A percentile compares a stretch with the other conserved stretches of the same genome.
Conservation (phyloP, 192 early-diverging fungal species). For the Coemansia biformis region DNA sequence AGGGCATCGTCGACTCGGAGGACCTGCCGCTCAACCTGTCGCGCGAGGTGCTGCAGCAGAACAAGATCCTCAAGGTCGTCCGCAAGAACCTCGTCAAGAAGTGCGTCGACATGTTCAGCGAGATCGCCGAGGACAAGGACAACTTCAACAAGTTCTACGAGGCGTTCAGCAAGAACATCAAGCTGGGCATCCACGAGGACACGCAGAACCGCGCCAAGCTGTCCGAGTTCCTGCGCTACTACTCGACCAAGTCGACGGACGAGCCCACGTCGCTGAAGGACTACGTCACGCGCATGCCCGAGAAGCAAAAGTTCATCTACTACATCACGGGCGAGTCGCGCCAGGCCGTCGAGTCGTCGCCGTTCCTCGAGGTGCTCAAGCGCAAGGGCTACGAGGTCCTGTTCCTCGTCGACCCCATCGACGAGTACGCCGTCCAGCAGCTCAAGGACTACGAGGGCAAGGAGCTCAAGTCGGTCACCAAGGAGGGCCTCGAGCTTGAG, state of each 20-base stretch:
- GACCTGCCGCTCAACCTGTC: constrained; percentile 99
- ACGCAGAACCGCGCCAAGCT: constrained; percentile 94
- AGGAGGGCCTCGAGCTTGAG: constrained; percentile 99
- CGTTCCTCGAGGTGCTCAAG: constrained; percentile 98
- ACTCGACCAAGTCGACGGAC: constrained; percentile 98
- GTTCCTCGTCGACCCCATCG: constrained; percentile 98
- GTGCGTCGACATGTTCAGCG: constrained; percentile 96
- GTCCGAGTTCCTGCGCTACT: constrained; percentile 93
- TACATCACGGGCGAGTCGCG: constrained; percentile 97
- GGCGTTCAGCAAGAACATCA: constrained; percentile 98
- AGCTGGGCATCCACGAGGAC: constrained; percentile 99
- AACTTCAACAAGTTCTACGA: constrained; percentile 99
- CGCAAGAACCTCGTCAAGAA: constrained; percentile 99
- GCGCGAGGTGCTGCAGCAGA: constrained; percentile 99
- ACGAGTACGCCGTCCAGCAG: constrained; percentile 98
- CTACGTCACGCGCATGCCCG: constrained; percentile 99
- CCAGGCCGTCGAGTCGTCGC: constrained; percentile 90
- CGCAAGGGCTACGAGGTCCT: constrained; percentile 99
- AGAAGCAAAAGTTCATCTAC: constrained; percentile 99
- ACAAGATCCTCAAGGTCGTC: constrained; percentile 99
- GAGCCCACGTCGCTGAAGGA: constrained; percentile 99
- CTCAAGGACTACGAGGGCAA: constrained; percentile 99
- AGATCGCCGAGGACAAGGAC: constrained; percentile 98
- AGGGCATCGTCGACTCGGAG: constrained; percentile 99
- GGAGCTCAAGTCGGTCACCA: constrained; percentile 96